Conservation (phyloP, 305 asterid genomes). For the Euphrasia arctica region DNA sequence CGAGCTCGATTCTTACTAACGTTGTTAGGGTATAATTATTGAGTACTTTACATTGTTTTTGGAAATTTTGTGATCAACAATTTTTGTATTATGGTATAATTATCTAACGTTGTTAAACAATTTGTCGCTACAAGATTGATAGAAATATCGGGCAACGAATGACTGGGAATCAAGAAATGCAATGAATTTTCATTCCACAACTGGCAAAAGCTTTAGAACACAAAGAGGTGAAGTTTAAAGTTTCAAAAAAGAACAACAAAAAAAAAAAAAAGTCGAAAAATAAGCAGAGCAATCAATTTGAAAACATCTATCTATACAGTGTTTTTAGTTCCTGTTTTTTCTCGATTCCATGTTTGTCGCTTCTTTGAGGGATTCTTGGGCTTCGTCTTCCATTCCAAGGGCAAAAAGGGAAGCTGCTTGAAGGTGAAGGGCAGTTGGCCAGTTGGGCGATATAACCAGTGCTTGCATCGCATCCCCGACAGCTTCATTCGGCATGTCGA, state of each 20-base stretch:
- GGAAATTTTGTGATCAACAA: conserved; percentile 2
- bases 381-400: conserved; percentile 77
- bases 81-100: conserved; percentile 1
- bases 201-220: conserved; percentile 14
- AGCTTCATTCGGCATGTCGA: conserved; percentile 70
- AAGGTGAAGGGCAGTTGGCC: conserved; percentile 80
- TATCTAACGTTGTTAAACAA: neutral
- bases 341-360: conserved; percentile 74
- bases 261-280: conserved; percentile 1
- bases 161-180: neutral
- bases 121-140: neutral
- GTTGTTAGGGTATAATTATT: neutral
- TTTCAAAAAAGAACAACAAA: neutral
- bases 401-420: conserved; percentile 76
- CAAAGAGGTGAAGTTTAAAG: conserved; percentile 18
- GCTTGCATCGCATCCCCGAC: conserved; percentile 85
- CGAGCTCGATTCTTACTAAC: conserved; percentile 20
- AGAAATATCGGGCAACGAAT: too few relatives aligned
- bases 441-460: conserved; percentile 60
- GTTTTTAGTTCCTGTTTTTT: conserved; percentile 43
- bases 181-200: conserved; percentile 30
- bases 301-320: conserved; percentile 37
- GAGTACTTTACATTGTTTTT: neutral
- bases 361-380: conserved; percentile 73
- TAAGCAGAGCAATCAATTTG: conserved; percentile 24